Conservation (phyloP, 805 yeast genomes). For the Starmerella scarabaei region DNA sequence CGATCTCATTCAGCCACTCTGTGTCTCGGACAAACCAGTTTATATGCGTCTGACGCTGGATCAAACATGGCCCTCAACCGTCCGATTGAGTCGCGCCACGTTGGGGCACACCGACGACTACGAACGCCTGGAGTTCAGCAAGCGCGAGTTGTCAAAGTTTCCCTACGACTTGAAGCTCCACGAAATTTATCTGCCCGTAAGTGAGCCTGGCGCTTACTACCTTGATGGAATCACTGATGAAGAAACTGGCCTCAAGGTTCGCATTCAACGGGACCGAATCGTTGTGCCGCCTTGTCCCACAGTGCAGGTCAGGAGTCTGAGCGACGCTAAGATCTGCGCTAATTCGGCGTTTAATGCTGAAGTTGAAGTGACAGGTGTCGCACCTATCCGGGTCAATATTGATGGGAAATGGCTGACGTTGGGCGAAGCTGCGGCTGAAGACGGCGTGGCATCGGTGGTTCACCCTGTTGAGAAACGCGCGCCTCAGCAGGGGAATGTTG, state of each 20-base stretch:
- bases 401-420: conserved; percentile 9
- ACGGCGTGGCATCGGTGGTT: conserved; percentile 3
- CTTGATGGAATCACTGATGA: conserved; percentile 55
- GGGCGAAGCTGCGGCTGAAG: conserved; percentile 5
- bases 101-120: conserved; percentile 5
- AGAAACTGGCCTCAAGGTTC: conserved; percentile 44
- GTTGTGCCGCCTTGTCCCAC: conserved; percentile 66
- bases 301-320: conserved; percentile 37
- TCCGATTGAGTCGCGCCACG: conserved; percentile 40
- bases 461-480: not conserved
- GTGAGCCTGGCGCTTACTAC: conserved; percentile 64
- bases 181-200: conserved; percentile 46
- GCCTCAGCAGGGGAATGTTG: not conserved
- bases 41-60: conserved; percentile 66
- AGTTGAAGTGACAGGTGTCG: conserved; percentile 56
- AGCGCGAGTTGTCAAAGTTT: conserved; percentile 38
- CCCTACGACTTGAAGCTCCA: conserved; percentile 9
- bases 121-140: conserved; percentile 38
- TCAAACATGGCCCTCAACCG: conserved; percentile 50
- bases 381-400: conserved; percentile 49
- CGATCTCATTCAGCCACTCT: conserved; percentile 46
- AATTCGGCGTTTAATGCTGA: conserved; percentile 42
- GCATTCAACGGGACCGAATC: conserved; percentile 31
- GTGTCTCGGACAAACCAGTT: conserved; percentile 32
- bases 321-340: conserved; percentile 37